A percentile compares a stretch with the other conserved stretches of the same genome.
These are phyloP conservation scores for Terana coerulea DNA, from an alignment of 768 basidiomycete species.

Conservation along the genomic window DNA sequence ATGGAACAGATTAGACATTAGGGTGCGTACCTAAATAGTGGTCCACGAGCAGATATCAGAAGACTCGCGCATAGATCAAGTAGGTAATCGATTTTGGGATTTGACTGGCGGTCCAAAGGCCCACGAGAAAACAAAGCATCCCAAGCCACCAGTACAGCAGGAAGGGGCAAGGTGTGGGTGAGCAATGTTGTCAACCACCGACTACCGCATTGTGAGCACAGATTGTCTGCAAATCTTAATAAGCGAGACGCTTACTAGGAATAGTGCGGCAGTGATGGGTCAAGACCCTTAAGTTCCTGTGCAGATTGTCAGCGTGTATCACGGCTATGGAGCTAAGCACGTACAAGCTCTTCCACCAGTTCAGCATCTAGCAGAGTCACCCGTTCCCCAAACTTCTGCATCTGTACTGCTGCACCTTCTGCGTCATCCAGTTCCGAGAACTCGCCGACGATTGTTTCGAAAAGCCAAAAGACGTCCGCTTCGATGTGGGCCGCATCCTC, in stretches of 20 bases:
- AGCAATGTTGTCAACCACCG: slow-evolving; percentile 73
- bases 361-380: slow-evolving; percentile 63
- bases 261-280: slow-evolving; percentile 72
- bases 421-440: slow-evolving; percentile 72
- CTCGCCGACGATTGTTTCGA: slow-evolving; percentile 70
- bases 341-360: slow-evolving; percentile 55
- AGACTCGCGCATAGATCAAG: slow-evolving; percentile 68
- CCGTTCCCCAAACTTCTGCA: slow-evolving; percentile 55
- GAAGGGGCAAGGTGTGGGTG: slow-evolving; percentile 67
- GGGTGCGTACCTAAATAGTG: slow-evolving; percentile 53
- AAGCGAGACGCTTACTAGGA: slow-evolving; percentile 55
- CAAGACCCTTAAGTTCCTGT: slow-evolving; percentile 61
- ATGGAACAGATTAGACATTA: not conserved
- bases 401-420: slow-evolving; percentile 59
- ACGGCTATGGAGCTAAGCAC: slow-evolving; percentile 11
- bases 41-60: slow-evolving; percentile 53
- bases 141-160: slow-evolving; percentile 61
- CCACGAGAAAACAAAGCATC: slow-evolving; percentile 65
- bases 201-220: slow-evolving; percentile 32
- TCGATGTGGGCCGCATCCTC: slow-evolving; percentile 65
- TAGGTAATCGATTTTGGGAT: slow-evolving; percentile 65
- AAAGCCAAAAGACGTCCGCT: slow-evolving; percentile 81
- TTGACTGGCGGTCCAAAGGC: slow-evolving; percentile 45
- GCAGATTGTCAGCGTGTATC: not conserved
- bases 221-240: not conserved